Conservation (phyloP, 768 basidiomycete genomes). For the Lentinula edodes region DNA sequence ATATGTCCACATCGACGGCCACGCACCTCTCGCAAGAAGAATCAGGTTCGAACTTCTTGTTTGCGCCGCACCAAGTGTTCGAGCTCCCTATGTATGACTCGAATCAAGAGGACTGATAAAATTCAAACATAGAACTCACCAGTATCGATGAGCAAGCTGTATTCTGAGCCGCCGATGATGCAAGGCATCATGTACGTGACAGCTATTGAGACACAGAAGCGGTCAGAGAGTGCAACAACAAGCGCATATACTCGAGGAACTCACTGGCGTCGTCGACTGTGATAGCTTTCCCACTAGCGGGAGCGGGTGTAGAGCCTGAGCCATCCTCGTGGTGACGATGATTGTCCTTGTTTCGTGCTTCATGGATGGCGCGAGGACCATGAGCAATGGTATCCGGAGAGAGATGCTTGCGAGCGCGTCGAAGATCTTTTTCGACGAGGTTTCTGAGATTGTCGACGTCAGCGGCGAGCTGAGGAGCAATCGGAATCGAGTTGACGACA, state of each 20-base stretch:
- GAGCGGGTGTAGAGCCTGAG: neutral
- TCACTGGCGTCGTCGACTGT: conserved; percentile 52
- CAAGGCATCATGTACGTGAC: conserved; percentile 52
- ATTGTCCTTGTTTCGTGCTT: conserved; percentile 18
- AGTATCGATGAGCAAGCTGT: conserved; percentile 53
- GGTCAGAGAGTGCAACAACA: neutral
- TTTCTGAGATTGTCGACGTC: neutral
- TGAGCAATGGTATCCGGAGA: conserved; percentile 6
- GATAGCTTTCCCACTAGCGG: conserved; percentile 27
- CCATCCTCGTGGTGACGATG: conserved; percentile 4
- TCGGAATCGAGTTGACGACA: neutral
- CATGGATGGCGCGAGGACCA: conserved; percentile 21
- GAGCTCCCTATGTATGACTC: conserved; percentile 40
- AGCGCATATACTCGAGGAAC: conserved; percentile 4
- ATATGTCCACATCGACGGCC: neutral
- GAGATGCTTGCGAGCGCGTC: neutral
- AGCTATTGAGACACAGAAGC: conserved; percentile 17
- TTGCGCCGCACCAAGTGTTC: conserved; percentile 68
- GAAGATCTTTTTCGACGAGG: neutral
- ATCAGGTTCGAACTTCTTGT: conserved; percentile 6
- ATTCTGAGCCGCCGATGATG: conserved; percentile 46
- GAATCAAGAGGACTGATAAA: neutral
- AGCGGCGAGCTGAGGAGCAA: neutral
- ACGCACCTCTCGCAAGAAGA: neutral
- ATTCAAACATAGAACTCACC: conserved; percentile 17